Evolutionary conservation across 139 green algal species (phyloP).

Genomic region (Chlamydomonas eustigma): DNA sequence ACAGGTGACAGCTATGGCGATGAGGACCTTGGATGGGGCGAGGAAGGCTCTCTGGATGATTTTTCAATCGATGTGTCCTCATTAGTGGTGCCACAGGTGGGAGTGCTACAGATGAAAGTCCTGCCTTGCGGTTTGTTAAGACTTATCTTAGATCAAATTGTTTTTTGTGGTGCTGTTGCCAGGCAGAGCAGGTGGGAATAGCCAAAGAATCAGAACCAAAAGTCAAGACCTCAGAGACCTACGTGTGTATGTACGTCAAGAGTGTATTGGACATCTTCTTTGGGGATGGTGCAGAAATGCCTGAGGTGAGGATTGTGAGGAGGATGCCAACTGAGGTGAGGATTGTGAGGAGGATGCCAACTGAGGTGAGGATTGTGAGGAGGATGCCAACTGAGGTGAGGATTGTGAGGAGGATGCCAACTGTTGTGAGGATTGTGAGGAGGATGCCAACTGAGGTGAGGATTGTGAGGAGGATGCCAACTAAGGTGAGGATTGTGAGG

Average conservation of each 20-base stretch:
- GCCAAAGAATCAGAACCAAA: not conserved
- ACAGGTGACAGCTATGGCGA: not conserved
- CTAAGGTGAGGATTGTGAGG: too few species aligned
- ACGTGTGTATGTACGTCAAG: slow-evolving; percentile 3
- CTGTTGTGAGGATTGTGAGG: too few species aligned
- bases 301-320: slow-evolving; percentile 1
- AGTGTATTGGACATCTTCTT: slow-evolving; percentile 6
- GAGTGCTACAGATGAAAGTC: not conserved
- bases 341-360: too few species aligned
- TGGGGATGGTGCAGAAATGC: not conserved
- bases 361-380: too few species aligned
- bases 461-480: too few species aligned
- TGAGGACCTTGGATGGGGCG: slow-evolving; percentile 21
- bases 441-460: too few species aligned
- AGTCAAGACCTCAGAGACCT: not conserved
- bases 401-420: too few species aligned
- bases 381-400: too few species aligned
- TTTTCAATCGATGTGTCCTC: not conserved
- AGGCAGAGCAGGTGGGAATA: slow-evolving; percentile 4
- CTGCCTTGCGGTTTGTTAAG: not conserved
- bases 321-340: too few species aligned
- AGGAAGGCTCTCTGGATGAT: not conserved
- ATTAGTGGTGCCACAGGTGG: slow-evolving; percentile 2
- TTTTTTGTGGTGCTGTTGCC: too few species aligned
- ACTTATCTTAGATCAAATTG: not conserved